Conservation (phyloP, 2,329 filamentous ascomycete species). For the Fusarium virguliforme region DNA sequence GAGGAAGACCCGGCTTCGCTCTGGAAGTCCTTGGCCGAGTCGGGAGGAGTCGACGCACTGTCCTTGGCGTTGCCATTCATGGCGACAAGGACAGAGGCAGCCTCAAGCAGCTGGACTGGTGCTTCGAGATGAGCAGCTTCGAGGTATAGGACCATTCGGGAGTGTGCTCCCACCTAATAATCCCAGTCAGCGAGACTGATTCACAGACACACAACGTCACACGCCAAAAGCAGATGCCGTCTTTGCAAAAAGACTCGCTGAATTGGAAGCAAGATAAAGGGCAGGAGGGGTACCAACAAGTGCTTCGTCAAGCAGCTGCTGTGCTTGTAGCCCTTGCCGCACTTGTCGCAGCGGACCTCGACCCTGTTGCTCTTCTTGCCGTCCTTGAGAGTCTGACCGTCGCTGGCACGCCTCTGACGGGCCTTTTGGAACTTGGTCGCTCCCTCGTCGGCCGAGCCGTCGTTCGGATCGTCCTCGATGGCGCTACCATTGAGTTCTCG, state of each 20-base stretch:
- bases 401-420: constrained; percentile 79
- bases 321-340: constrained; percentile 99
- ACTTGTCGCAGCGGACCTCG: constrained; percentile 96
- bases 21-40: constrained; percentile 77
- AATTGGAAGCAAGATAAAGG: constrained; percentile 55
- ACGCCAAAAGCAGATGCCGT: constrained; percentile 36
- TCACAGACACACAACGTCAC: constrained; percentile 40
- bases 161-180: constrained; percentile 98
- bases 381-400: constrained; percentile 88
- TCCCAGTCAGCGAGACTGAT: constrained; percentile 51
- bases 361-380: constrained; percentile 87
- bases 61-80: constrained; percentile 77
- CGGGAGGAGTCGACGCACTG: constrained; percentile 73
- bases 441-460: constrained; percentile 71
- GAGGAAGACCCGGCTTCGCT: constrained; percentile 89
- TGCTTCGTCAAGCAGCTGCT: constrained; percentile 99
- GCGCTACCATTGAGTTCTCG: constrained; percentile 71
- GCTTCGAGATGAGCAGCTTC: constrained; percentile 98
- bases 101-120: constrained; percentile 98
- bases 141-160: constrained; percentile 98
- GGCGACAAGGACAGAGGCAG: constrained; percentile 92
- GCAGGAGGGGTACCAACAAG: constrained; percentile 89
- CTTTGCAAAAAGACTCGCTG: constrained; percentile 53
- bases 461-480: constrained; percentile 78
- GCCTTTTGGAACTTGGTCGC: constrained; percentile 65